A percentile compares a stretch with the other conserved stretches of the same genome.
These are phyloP conservation scores for Leucoagaricus sp. DNA, from an alignment of 1,284 basidiomycete species.

Conservation along the genomic window DNA sequence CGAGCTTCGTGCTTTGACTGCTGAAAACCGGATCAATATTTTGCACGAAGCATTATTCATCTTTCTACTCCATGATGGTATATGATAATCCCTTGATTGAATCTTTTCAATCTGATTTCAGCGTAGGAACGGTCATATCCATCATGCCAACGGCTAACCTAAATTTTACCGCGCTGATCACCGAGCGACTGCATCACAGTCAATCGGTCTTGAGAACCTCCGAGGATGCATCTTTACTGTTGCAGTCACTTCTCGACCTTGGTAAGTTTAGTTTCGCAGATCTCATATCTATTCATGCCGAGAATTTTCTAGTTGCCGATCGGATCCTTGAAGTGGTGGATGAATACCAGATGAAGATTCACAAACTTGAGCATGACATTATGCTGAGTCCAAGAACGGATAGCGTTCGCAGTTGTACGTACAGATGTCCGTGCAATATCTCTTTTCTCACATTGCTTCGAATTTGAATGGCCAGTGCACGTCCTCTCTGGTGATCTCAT, in stretches of 20 bases:
- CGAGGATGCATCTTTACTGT: constrained; percentile 62
- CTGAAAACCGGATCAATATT: constrained; percentile 59
- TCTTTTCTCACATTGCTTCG: too few relatives aligned
- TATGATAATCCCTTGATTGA: constrained; percentile 5
- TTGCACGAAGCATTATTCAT: constrained; percentile 61
- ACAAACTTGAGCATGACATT: constrained; percentile 60
- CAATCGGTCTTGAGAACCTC: constrained; percentile 61
- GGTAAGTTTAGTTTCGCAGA: constrained; percentile 34
- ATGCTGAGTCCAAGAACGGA: constrained; percentile 59
- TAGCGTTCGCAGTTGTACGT: constrained; percentile 55
- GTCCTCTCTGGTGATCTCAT: constrained; percentile 67
- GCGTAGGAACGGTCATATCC: constrained; percentile 59
- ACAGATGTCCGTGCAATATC: not conserved
- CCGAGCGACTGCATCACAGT: constrained; percentile 52
- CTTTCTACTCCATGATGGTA: constrained; percentile 60
- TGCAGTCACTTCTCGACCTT: constrained; percentile 65
- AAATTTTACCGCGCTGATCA: constrained; percentile 57
- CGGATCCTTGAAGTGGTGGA: constrained; percentile 66
- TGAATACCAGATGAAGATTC: constrained; percentile 62
- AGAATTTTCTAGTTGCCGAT: constrained; percentile 49
- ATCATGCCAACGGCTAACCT: constrained; percentile 49
- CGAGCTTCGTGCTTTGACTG: constrained; percentile 52
- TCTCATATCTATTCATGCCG: not conserved
- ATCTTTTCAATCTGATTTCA: constrained; percentile 1
- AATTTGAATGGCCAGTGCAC: too few relatives aligned